Base-by-base conservation (phyloP, 106 monocot genomes). In the Hemerocallis citrina region DNA sequence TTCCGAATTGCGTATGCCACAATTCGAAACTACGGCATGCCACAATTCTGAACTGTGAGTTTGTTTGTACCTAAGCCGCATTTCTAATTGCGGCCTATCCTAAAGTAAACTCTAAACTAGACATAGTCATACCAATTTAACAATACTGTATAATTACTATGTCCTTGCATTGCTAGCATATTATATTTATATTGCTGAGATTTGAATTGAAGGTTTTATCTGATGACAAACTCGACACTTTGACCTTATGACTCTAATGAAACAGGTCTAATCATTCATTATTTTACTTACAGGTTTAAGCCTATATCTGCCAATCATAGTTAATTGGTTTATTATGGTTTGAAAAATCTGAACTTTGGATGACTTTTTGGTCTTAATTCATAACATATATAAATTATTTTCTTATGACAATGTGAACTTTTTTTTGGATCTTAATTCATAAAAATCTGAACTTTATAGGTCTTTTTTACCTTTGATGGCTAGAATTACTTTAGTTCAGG, bases 401-500 rank as follows among this genome's bases (percentile, higher is more conserved):
- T n/a, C n/a, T n/a, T n/a, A n/a, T n/a, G n/a, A n/a, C n/a, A n/a
- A n/a, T n/a, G n/a, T n/a, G n/a, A n/a, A n/a, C n/a, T n/a, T n/a
- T n/a, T 15, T 25, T 49, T 7, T 54, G 15, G 29, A 31, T 28
- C 52, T 1, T 30, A 54, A 13, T 31, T 31, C 13, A 14, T 30
- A 31, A 14, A 31, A 3, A 54, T 30, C 28, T 4, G 31, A 54
- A 3, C 31, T 54, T 52, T 5, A 15, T 54, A 1, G 14, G 14
- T 3, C 13, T 49, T 17, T 28, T 31, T 48, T 19, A 5, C 33
- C 9, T 8, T 12, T 32, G 30, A n/a, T 49, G 16, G 29, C 31
- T 62, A 17, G 35, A 51, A 33, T 52, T 27, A 38, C 51, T 23
- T 16, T 65, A 32, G 33, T 68, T 32, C 73, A 95, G 95, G 72